Base-by-base conservation (phyloP, 2,329 filamentous ascomycete species). In the Colletotrichum theobromicola region DNA sequence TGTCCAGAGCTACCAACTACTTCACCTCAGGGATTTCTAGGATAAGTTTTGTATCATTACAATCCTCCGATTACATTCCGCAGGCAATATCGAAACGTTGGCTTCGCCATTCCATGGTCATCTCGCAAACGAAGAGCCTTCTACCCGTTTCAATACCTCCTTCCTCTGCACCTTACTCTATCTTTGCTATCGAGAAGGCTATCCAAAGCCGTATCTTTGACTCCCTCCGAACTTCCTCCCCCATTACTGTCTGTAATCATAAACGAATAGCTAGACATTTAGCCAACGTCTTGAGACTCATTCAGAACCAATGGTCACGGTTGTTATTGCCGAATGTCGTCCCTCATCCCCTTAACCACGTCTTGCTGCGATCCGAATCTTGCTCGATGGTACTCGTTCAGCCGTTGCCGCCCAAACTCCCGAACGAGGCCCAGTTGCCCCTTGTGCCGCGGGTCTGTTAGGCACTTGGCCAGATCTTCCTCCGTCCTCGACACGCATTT, bases 371-470 rank as follows among this genome's bases (percentile, higher is more conserved):
- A 68, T 18, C 21, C 72, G 24, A 61, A 72, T 18, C 75, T 67
- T 16, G 46, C 53, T 55, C 42, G 53, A 34, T 76, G 68, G 28
- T 76, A 73, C 35, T 76, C 65, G 28, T 75, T 70, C 55, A 76
- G 72, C 76, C 79, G 76, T 57, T 74, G 78, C 58, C 81, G 78
- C 34, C 81, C 77, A 13, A 70, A 71, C 66, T 82, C 80, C 68
- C 81, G 79, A 10, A 83, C 81, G 32, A 81, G 72, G 1, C 81
- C 81, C 58, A 81, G 79, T 4, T 81, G 68, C 2, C 81, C 81
- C 9, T 77, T 72, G 63, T 83, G 81, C 5, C 77, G 76, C 24
- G 63, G 65, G 30, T 77, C 73, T 21, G 13, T 24, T 15, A 83
- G 75, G 13, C 81, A 83, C 34, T 71, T 70, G 8, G 61, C 69